Conservation (phyloP, 768 basidiomycete species). For the Collybia sordida region DNA sequence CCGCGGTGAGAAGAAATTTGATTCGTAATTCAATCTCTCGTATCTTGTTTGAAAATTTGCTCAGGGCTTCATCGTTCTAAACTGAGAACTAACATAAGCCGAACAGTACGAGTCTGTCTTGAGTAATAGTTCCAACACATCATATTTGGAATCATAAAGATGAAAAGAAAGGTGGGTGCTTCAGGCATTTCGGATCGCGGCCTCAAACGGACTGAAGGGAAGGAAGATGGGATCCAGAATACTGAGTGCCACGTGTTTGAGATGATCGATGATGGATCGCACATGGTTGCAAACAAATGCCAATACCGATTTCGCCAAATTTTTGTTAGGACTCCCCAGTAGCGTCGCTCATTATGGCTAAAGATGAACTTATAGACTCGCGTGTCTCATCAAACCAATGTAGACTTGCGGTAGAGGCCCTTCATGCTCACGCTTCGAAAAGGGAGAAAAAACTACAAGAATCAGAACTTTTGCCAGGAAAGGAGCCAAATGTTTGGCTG, state of each 20-base stretch:
- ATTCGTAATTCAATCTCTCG: too few relatives aligned
- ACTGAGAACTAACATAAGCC: too few relatives aligned
- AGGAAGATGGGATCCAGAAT: too few relatives aligned
- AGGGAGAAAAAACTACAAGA: conserved; percentile 64
- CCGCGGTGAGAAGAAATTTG: too few relatives aligned
- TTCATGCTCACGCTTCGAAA: conserved; percentile 70
- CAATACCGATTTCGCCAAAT: conserved; percentile 8
- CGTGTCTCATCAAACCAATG: conserved; percentile 75
- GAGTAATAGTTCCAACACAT: not conserved
- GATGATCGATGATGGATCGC: not conserved
- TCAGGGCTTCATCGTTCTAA: too few relatives aligned
- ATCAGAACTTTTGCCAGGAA: conserved; percentile 70
- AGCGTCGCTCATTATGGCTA: conserved; percentile 32
- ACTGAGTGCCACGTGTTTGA: not conserved
- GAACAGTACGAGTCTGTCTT: too few relatives aligned
- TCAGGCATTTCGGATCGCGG: too few relatives aligned
- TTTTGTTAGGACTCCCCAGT: not conserved
- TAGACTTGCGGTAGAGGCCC: conserved; percentile 74
- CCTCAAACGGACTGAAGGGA: too few relatives aligned
- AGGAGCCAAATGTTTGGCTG: conserved; percentile 88
- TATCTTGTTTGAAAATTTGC: too few relatives aligned
- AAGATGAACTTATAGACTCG: conserved; percentile 60
- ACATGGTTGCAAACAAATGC: conserved; percentile 14
- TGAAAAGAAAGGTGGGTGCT: too few relatives aligned
- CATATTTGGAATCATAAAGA: too few relatives aligned